Conservation (phyloP, 148 eudicot species). For the Polygonum maritimum region DNA sequence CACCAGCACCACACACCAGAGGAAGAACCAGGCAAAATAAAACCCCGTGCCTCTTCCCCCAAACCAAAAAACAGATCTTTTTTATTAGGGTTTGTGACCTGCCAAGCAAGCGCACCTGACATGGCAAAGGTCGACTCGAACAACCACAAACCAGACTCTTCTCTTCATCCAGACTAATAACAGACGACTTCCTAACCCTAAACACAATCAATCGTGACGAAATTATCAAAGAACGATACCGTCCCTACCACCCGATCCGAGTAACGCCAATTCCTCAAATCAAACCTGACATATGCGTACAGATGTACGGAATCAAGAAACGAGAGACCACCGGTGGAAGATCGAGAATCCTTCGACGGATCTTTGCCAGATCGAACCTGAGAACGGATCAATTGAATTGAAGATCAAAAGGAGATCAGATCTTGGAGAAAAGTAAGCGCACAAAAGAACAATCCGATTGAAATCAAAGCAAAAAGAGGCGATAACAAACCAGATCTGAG, state of each 20-base stretch:
- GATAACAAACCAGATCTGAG: neutral
- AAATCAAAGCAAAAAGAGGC: neutral
- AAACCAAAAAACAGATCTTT: conserved; percentile 7
- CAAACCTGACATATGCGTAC: neutral
- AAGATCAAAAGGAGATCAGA: neutral
- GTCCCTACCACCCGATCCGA: too few relatives aligned
- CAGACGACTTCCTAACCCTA: neutral
- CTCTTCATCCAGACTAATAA: neutral
- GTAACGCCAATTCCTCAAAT: neutral
- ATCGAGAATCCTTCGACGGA: neutral
- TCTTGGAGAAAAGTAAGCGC: too few relatives aligned
- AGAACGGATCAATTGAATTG: neutral
- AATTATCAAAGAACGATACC: neutral
- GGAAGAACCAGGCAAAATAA: neutral
- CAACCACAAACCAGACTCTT: neutral
- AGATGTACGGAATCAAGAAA: too few relatives aligned
- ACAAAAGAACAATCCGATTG: neutral
- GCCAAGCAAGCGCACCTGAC: conserved; percentile 65
- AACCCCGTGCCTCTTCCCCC: conserved; percentile 13
- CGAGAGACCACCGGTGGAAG: neutral
- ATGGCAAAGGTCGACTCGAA: conserved; percentile 48
- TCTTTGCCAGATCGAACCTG: neutral
- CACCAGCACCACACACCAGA: neutral
- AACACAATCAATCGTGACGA: neutral
- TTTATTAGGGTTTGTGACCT: conserved; percentile 29